phyloP scores from a whole-genome alignment of 2,329 filamentous ascomycete species.

The Fusarium sp. region DNA sequence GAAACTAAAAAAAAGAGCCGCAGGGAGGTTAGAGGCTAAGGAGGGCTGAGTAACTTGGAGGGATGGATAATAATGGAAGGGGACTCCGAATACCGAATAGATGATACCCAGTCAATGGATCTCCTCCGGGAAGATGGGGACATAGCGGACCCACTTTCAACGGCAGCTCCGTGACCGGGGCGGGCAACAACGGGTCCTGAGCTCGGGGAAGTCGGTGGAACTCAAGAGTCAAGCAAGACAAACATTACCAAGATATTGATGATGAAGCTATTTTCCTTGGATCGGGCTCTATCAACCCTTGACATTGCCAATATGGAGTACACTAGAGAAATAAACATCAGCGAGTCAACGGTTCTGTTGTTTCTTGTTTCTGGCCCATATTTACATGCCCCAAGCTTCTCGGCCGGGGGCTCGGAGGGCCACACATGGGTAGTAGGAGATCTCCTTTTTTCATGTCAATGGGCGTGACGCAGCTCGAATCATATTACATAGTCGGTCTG shows the following conservation, averaged over 20 bases:
- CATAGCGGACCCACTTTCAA: conserved; percentile 21
- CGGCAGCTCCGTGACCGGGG: conserved; percentile 36
- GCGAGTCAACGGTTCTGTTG: neutral
- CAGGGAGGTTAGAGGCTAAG: conserved; percentile 2
- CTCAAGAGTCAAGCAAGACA: neutral
- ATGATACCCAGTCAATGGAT: neutral
- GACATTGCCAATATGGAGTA: neutral
- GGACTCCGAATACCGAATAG: conserved; percentile 9
- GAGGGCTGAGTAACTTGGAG: neutral
- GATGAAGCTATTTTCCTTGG: neutral
- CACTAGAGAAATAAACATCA: neutral
- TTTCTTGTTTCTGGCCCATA: conserved; percentile 1
- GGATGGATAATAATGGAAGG: conserved; percentile 2
- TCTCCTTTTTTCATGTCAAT: neutral
- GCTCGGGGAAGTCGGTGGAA: conserved; percentile 3
- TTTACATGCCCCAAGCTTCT: conserved; percentile 3
- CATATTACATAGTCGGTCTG: neutral
- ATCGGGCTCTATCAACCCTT: neutral
- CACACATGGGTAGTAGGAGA: neutral
- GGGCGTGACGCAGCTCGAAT: neutral
- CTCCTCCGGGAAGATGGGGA: conserved; percentile 26
- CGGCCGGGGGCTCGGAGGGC: neutral
- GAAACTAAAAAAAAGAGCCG: conserved; percentile 15
- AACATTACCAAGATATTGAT: conserved; percentile 1
- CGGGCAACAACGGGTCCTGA: conserved; percentile 34